These are phyloP conservation scores for Dioszegia hungarica DNA, from an alignment of 768 basidiomycete species.

Conservation along the genomic window DNA sequence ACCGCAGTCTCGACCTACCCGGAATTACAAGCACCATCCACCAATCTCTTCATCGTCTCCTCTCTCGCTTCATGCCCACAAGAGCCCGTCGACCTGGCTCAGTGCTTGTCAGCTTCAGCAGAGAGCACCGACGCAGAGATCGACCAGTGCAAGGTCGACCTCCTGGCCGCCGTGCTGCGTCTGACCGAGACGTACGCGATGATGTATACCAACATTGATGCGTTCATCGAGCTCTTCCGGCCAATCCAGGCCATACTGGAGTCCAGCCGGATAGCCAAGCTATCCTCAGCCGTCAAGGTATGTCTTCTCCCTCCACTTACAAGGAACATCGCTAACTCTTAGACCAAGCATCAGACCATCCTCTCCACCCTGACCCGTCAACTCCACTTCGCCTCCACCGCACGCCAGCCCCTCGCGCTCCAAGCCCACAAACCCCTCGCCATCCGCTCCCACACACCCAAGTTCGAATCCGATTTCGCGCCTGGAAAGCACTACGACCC, in stretches of 20 bases:
- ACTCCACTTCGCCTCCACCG: slow-evolving; percentile 66
- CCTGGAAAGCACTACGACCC: slow-evolving; percentile 64
- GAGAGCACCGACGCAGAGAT: slow-evolving; percentile 50
- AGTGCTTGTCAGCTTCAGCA: background rate
- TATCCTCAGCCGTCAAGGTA: slow-evolving; percentile 61
- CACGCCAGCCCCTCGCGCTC: slow-evolving; percentile 69
- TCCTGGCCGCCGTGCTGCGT: slow-evolving; percentile 61
- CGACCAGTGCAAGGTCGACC: slow-evolving; percentile 65
- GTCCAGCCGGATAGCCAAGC: slow-evolving; percentile 52
- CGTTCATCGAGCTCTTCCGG: slow-evolving; percentile 75
- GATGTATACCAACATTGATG: slow-evolving; percentile 64
- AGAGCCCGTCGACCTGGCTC: slow-evolving; percentile 18
- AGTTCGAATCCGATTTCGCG: slow-evolving; percentile 64
- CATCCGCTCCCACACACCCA: slow-evolving; percentile 86
- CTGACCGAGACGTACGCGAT: slow-evolving; percentile 72
- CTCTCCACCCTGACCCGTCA: slow-evolving; percentile 59
- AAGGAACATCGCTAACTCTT: background rate
- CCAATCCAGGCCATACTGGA: slow-evolving; percentile 63
- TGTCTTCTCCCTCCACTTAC: slow-evolving; percentile 20
- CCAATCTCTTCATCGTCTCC: slow-evolving; percentile 7
- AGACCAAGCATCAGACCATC: slow-evolving; percentile 56
- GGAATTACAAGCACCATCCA: slow-evolving; percentile 19
- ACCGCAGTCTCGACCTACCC: slow-evolving; percentile 14
- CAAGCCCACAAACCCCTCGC: slow-evolving; percentile 96
- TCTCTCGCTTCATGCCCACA: slow-evolving; percentile 3